Conservation (phyloP, 176 grass and related monocot genomes). For the Rhynchospora pubera region DNA sequence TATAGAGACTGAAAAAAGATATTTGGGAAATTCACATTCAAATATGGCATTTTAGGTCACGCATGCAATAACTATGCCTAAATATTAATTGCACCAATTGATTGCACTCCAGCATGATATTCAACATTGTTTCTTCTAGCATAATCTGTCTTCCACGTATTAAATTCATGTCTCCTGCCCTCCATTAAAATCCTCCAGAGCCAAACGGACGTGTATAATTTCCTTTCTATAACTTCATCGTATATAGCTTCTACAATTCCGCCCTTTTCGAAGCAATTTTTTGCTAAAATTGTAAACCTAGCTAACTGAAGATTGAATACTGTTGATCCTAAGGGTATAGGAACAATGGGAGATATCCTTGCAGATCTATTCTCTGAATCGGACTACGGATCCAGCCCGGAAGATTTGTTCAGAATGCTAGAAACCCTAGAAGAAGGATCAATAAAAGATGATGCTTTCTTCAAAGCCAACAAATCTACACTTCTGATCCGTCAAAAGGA, state of each 20-base stretch:
- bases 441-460: neutral
- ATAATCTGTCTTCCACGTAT: conserved; percentile 5
- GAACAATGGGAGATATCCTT: conserved; percentile 8
- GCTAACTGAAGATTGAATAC: neutral
- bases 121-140: neutral
- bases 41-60: neutral
- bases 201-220: neutral
- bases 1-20: neutral
- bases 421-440: conserved; percentile 21
- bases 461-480: neutral
- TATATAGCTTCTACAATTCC: neutral
- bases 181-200: neutral
- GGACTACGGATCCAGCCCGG: neutral
- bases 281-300: neutral
- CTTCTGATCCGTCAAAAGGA: neutral
- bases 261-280: neutral
- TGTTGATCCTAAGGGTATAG: neutral
- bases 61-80: neutral
- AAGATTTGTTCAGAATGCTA: conserved; percentile 12
- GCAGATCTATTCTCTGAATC: conserved; percentile 11
- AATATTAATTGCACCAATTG: conserved; percentile 1
- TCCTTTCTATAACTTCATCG: neutral
- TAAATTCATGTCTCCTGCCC: neutral
- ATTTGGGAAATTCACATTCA: neutral
- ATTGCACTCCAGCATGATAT: neutral